Percentiles rank a stretch among this genome's conserved stretches.
phyloP scores from a whole-genome alignment of 805 yeast genomes.

The Huiozyma sinensis region DNA sequence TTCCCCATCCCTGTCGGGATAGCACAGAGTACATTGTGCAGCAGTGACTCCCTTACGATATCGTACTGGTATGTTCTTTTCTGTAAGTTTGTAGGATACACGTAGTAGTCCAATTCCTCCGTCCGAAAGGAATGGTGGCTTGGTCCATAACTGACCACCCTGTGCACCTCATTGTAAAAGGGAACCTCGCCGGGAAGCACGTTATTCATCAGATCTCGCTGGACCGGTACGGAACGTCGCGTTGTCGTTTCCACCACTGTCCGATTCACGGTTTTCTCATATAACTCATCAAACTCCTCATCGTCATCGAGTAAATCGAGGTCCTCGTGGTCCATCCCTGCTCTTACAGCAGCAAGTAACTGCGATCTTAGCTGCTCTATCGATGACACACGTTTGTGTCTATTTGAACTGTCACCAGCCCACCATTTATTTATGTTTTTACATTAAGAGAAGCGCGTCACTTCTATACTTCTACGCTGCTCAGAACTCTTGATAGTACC shows the following conservation, averaged over 20 bases:
- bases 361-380: too few species aligned
- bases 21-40: constrained; percentile 71
- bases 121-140: constrained; percentile 42
- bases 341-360: too few species aligned
- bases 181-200: constrained; percentile 21
- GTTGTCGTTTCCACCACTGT: constrained; percentile 23
- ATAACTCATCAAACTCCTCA: constrained; percentile 26
- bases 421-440: too few species aligned
- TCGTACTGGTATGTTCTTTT: constrained; percentile 81
- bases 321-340: constrained; percentile 3
- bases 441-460: too few species aligned
- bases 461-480: too few species aligned
- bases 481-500: too few species aligned
- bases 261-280: constrained; percentile 26
- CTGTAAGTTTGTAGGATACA: constrained; percentile 80
- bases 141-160: constrained; percentile 29
- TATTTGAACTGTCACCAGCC: too few species aligned
- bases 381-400: too few species aligned
- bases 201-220: constrained; percentile 28
- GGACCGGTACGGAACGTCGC: constrained; percentile 25
- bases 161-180: constrained; percentile 31
- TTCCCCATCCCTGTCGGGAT: constrained; percentile 97
- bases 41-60: constrained; percentile 63
- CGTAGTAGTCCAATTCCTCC: constrained; percentile 35
- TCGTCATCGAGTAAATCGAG: constrained; percentile 20